phyloP scores from a whole-genome alignment of 2,329 filamentous ascomycete genomes.

The Aspergillus pseudoviridinutans region DNA sequence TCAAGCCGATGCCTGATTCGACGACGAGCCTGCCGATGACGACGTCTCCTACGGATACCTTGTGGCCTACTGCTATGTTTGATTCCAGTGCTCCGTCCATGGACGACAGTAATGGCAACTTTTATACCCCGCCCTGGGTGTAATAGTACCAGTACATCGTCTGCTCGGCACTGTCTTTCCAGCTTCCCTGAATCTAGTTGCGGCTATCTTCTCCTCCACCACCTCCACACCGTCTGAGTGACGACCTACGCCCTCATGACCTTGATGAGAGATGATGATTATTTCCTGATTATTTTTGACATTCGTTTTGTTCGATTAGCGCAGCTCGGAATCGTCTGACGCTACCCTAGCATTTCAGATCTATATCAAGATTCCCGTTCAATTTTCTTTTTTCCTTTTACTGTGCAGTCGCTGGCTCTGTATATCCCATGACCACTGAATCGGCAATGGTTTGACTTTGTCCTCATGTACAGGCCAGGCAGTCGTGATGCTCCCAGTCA shows the following conservation, averaged over 20 bases:
- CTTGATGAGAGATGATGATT: constrained; percentile 45
- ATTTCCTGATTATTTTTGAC: constrained; percentile 26
- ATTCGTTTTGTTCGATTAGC: constrained; percentile 30
- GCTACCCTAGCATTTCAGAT: neutral
- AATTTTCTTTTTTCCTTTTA: neutral
- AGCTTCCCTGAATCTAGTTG: constrained; percentile 18
- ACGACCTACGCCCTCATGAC: constrained; percentile 33
- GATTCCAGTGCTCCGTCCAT: constrained; percentile 26
- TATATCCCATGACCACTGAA: neutral
- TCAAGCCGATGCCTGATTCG: constrained; percentile 19
- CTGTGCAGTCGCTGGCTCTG: neutral
- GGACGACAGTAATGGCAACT: constrained; percentile 25
- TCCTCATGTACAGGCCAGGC: neutral
- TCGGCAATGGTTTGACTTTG: neutral
- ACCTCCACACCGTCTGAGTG: constrained; percentile 36
- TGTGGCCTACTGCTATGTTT: constrained; percentile 32
- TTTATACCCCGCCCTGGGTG: constrained; percentile 30
- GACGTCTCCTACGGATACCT: constrained; percentile 27
- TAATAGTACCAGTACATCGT: constrained; percentile 13
- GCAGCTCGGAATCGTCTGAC: constrained; percentile 4
- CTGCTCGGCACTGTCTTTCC: constrained; percentile 9
- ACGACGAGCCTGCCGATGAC: constrained; percentile 18
- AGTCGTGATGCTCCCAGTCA: neutral
- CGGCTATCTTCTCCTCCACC: constrained; percentile 30
- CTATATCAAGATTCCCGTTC: neutral